Evolutionary conservation across 345 rosid genomes (phyloP).

Genomic region (Citrus trifoliata): DNA sequence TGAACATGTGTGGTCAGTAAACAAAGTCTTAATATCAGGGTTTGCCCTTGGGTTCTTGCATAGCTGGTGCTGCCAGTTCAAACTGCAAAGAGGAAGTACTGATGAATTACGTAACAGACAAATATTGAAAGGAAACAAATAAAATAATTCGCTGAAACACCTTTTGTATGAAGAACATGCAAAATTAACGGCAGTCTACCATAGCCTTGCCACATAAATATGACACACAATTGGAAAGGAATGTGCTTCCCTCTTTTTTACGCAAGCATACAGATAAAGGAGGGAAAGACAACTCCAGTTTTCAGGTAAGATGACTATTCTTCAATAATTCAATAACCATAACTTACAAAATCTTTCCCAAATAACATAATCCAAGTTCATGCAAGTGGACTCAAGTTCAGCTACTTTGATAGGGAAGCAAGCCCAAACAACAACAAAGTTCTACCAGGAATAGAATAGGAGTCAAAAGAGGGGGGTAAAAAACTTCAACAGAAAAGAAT

Average conservation of each 20-base stretch:
- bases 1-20: slow-evolving; percentile 66
- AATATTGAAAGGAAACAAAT: not conserved
- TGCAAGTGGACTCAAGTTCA: not conserved
- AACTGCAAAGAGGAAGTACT: slow-evolving; percentile 38
- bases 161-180: not conserved
- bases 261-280: not conserved
- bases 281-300: not conserved
- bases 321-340: not conserved
- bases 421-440: not conserved
- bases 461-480: not conserved
- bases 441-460: not conserved
- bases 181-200: not conserved
- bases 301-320: not conserved
- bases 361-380: not conserved
- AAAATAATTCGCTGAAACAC: not conserved
- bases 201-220: not conserved
- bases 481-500: not conserved
- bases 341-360: not conserved
- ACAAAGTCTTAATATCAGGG: slow-evolving; percentile 82
- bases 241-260: not conserved
- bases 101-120: not conserved
- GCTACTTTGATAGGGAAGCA: not conserved
- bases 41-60: slow-evolving; percentile 85
- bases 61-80: slow-evolving; percentile 92
- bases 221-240: not conserved